Evolutionary conservation across 495 filamentous ascomycete species (phyloP).

Genomic region (Jackrogersella minutella): DNA sequence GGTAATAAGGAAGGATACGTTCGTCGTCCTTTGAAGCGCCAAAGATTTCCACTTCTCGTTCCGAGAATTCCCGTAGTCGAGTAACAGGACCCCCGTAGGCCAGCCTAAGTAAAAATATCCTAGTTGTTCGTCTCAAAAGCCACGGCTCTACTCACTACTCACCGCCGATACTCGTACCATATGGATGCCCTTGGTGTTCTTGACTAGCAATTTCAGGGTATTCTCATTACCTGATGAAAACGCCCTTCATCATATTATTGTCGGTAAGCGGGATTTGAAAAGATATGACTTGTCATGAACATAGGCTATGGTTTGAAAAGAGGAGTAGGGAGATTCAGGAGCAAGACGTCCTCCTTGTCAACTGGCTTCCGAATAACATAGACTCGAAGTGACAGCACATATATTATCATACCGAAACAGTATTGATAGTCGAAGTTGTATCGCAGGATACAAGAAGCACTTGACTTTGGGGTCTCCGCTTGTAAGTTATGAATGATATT

Average conservation of each 20-base stretch:
- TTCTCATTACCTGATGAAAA: slow-evolving; percentile 43
- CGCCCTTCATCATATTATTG: slow-evolving; percentile 3
- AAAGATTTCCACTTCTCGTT: slow-evolving; percentile 28
- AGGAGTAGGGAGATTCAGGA: slow-evolving; percentile 8
- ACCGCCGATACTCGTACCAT: slow-evolving; percentile 27
- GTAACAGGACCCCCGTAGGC: not conserved
- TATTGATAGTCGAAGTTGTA: slow-evolving; percentile 31
- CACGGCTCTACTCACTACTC: slow-evolving; percentile 30
- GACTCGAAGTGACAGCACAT: slow-evolving; percentile 22
- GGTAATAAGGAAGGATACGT: slow-evolving; percentile 8
- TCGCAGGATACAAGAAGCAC: slow-evolving; percentile 40
- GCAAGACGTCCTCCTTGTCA: slow-evolving; percentile 1
- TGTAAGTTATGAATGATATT: slow-evolving; percentile 1
- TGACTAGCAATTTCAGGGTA: slow-evolving; percentile 27
- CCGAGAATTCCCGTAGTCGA: slow-evolving; percentile 38
- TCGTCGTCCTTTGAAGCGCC: slow-evolving; percentile 21
- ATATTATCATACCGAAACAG: slow-evolving; percentile 19
- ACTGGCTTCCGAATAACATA: slow-evolving; percentile 1
- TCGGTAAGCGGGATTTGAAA: slow-evolving; percentile 29
- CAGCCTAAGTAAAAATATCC: slow-evolving; percentile 19
- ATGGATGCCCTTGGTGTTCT: slow-evolving; percentile 16
- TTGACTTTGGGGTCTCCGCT: slow-evolving; percentile 30
- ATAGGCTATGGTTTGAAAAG: slow-evolving; percentile 4
- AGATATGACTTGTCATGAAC: slow-evolving; percentile 21
- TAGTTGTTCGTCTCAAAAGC: slow-evolving; percentile 21